phyloP scores from a whole-genome alignment of 768 basidiomycete species.

The Cubamyces lactineus region DNA sequence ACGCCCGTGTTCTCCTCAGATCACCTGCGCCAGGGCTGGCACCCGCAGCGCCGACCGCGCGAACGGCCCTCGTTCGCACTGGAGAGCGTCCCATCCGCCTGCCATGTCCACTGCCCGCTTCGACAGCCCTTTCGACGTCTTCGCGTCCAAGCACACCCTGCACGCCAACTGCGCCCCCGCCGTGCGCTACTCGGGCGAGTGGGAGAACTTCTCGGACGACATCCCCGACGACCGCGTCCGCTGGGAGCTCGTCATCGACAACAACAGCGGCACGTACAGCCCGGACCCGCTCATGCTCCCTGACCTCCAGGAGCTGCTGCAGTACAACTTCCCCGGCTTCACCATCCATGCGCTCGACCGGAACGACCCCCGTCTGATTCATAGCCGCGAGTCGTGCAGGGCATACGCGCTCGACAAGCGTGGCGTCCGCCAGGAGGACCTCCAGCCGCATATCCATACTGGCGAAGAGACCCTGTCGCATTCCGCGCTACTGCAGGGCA shows the following conservation, averaged over 20 bases:
- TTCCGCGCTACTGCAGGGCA: constrained; percentile 6
- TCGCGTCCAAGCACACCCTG: constrained; percentile 85
- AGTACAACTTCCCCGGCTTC: constrained; percentile 75
- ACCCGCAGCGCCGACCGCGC: too few relatives aligned
- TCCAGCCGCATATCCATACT: constrained; percentile 61
- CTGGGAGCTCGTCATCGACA: constrained; percentile 88
- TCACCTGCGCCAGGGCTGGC: too few relatives aligned
- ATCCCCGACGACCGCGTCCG: constrained; percentile 55
- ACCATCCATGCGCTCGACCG: constrained; percentile 55
- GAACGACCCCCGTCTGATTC: constrained; percentile 56
- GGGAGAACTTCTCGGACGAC: constrained; percentile 61
- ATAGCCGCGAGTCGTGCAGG: constrained; percentile 69
- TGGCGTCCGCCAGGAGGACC: constrained; percentile 60
- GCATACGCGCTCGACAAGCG: constrained; percentile 63
- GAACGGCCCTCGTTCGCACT: too few relatives aligned
- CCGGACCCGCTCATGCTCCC: constrained; percentile 69
- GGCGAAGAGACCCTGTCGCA: constrained; percentile 58
- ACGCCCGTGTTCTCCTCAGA: too few relatives aligned
- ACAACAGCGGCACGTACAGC: constrained; percentile 84
- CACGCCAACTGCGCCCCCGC: constrained; percentile 71
- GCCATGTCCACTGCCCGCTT: too few relatives aligned
- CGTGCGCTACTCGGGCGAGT: constrained; percentile 79
- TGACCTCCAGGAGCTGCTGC: constrained; percentile 59
- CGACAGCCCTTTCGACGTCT: constrained; percentile 88
- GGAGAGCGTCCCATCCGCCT: too few relatives aligned